phyloP scores from a whole-genome alignment of 2,329 filamentous ascomycete genomes.

The Colletotrichum sp. region DNA sequence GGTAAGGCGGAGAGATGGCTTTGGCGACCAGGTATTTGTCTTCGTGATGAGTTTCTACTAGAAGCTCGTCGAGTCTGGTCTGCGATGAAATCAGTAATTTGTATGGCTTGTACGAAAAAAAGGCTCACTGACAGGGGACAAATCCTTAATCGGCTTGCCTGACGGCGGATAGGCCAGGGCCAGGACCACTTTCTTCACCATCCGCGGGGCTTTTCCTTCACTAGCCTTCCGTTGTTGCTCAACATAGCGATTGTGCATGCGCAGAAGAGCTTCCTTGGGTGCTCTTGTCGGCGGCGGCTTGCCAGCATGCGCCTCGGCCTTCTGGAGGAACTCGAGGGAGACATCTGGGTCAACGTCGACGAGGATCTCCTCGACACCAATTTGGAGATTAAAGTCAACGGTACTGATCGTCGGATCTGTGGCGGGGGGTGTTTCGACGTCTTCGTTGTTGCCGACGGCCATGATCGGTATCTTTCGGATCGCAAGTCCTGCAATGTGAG shows the following conservation, averaged over 20 bases:
- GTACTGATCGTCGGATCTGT: conserved; percentile 12
- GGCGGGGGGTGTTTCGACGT: background rate
- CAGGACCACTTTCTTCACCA: conserved; percentile 28
- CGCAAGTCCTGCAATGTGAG: background rate
- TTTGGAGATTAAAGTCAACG: conserved; percentile 22
- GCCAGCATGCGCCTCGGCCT: conserved; percentile 24
- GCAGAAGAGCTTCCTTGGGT: conserved; percentile 15
- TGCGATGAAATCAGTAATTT: background rate
- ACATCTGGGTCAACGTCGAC: conserved; percentile 26
- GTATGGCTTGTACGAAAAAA: too few relatives aligned
- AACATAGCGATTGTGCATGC: conserved; percentile 25
- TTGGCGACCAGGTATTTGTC: conserved; percentile 35
- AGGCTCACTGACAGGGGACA: conserved; percentile 20
- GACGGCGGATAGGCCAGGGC: conserved; percentile 27
- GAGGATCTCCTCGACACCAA: conserved; percentile 24
- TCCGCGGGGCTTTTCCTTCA: conserved; percentile 20
- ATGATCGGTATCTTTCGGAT: background rate
- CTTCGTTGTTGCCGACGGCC: background rate
- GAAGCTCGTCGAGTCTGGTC: conserved; percentile 34
- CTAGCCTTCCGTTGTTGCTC: conserved; percentile 2
- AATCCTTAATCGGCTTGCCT: conserved; percentile 1
- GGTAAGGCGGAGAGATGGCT: conserved; percentile 32
- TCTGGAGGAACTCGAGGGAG: conserved; percentile 24
- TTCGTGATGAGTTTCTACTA: conserved; percentile 37
- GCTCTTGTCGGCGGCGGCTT: conserved; percentile 21